These are phyloP conservation scores for Zygnema circumcarinatum DNA, from an alignment of 139 green algal genomes.

Conservation along the genomic window DNA sequence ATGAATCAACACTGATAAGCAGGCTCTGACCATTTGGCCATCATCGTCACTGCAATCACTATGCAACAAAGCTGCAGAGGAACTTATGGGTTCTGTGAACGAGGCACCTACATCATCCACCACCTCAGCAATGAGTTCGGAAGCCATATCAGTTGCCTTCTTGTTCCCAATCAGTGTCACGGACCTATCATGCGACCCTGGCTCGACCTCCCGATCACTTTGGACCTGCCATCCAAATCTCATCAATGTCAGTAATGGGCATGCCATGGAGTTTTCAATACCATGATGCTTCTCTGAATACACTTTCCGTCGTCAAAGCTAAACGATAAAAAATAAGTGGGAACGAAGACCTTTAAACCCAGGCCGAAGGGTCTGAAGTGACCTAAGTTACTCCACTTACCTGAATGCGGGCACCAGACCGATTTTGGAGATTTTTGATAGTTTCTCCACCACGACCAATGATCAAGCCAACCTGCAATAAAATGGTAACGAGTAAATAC, in stretches of 20 bases:
- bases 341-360: too few species aligned
- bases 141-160: slow-evolving; percentile 32
- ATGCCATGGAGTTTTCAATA: not conserved
- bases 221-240: too few species aligned
- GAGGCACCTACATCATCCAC: slow-evolving; percentile 41
- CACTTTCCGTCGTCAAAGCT: not conserved
- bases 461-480: slow-evolving; percentile 86
- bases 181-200: slow-evolving; percentile 46
- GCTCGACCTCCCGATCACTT: slow-evolving; percentile 51
- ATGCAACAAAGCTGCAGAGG: too few species aligned
- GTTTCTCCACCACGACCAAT: slow-evolving; percentile 95
- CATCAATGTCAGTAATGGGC: not conserved
- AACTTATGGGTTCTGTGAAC: too few species aligned
- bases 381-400: slow-evolving; percentile 50
- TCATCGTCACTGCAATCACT: too few species aligned
- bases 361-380: too few species aligned
- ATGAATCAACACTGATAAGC: too few species aligned
- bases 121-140: slow-evolving; percentile 57
- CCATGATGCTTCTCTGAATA: not conserved
- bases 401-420: slow-evolving; percentile 82
- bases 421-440: slow-evolving; percentile 92
- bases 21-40: too few species aligned
- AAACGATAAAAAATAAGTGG: too few species aligned
- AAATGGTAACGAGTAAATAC: not conserved
- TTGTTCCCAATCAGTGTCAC: slow-evolving; percentile 58